These are phyloP conservation scores for Cokeromyces recurvatus DNA, from an alignment of 371 early-diverging fungal species.

Conservation along the genomic window DNA sequence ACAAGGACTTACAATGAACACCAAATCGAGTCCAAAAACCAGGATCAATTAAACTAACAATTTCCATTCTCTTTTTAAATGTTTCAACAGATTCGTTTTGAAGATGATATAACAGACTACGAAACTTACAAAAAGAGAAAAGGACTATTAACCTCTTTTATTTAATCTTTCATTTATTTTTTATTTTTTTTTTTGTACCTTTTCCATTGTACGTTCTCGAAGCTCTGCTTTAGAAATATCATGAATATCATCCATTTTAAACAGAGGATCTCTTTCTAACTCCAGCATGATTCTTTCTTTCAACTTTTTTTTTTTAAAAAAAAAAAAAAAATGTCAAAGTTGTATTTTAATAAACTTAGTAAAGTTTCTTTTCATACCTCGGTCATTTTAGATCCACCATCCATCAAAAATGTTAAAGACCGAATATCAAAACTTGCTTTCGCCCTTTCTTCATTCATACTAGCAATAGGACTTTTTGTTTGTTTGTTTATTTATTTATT, in stretches of 20 bases:
- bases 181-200: slow-evolving; percentile 29
- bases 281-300: slow-evolving; percentile 82
- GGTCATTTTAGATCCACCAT: slow-evolving; percentile 73
- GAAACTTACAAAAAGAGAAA: slow-evolving; percentile 34
- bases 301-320: slow-evolving; percentile 29
- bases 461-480: slow-evolving; percentile 28
- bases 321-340: background rate
- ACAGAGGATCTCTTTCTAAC: slow-evolving; percentile 85
- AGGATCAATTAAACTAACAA: slow-evolving; percentile 79
- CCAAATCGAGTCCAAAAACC: slow-evolving; percentile 92
- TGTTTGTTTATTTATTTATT: too few relatives aligned
- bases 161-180: background rate
- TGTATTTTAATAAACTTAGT: too few relatives aligned
- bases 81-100: slow-evolving; percentile 69
- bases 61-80: slow-evolving; percentile 79
- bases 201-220: slow-evolving; percentile 86
- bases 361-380: slow-evolving; percentile 15
- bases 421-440: slow-evolving; percentile 73
- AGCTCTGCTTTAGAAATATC: slow-evolving; percentile 73
- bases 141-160: too few relatives aligned
- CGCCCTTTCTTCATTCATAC: slow-evolving; percentile 68
- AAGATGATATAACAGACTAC: slow-evolving; percentile 70
- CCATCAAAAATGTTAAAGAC: slow-evolving; percentile 77
- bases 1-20: slow-evolving; percentile 64
- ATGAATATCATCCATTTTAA: slow-evolving; percentile 77